These are phyloP conservation scores for Debaryomyces castellii DNA, from an alignment of 805 yeast genomes.

Conservation along the genomic window DNA sequence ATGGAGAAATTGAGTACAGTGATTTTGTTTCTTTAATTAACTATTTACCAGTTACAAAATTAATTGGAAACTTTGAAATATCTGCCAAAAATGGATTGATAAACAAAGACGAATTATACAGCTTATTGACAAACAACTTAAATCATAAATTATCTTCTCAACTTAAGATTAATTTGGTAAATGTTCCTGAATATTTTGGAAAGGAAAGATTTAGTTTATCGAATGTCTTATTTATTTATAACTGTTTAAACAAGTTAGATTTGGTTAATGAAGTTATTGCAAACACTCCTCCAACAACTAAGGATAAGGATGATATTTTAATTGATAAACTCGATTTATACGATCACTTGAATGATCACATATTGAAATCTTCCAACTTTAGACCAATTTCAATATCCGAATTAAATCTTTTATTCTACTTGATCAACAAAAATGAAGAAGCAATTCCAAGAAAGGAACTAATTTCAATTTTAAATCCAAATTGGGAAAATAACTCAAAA, in stretches of 20 bases:
- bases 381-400: slow-evolving; percentile 40
- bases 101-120: slow-evolving; percentile 27
- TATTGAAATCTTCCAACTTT: slow-evolving; percentile 43
- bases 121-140: slow-evolving; percentile 35
- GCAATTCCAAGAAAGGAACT: slow-evolving; percentile 41
- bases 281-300: slow-evolving; percentile 43
- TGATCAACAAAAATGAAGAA: slow-evolving; percentile 38
- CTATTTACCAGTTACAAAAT: slow-evolving; percentile 45
- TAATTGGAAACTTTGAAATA: slow-evolving; percentile 42
- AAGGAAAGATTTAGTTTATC: slow-evolving; percentile 33
- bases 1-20: slow-evolving; percentile 34
- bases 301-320: slow-evolving; percentile 40
- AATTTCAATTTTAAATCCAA: slow-evolving; percentile 58
- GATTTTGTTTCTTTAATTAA: slow-evolving; percentile 42
- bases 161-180: slow-evolving; percentile 32
- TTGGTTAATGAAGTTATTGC: slow-evolving; percentile 46
- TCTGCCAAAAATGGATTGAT: slow-evolving; percentile 32
- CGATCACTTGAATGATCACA: slow-evolving; percentile 42
- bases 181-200: slow-evolving; percentile 36
- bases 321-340: slow-evolving; percentile 42
- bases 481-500: slow-evolving; percentile 34
- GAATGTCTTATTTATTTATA: slow-evolving; percentile 40
- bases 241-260: slow-evolving; percentile 41
- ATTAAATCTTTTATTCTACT: slow-evolving; percentile 39
- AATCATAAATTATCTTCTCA: slow-evolving; percentile 40